These are phyloP conservation scores for Collybiopsis luxurians DNA, from an alignment of 768 basidiomycete species.

Conservation along the genomic window DNA sequence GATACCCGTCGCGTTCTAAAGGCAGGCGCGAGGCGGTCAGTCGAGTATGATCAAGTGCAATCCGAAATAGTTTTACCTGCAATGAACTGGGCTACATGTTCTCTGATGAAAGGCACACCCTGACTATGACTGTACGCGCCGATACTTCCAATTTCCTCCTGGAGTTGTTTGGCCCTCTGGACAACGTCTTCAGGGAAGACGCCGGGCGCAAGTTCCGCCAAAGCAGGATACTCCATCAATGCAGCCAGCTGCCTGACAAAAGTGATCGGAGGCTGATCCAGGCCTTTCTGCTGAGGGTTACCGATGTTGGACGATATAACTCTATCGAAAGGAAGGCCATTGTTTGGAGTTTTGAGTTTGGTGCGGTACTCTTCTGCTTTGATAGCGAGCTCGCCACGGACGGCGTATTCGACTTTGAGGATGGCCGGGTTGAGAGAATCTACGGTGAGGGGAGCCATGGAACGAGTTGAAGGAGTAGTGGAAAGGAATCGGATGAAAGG, in stretches of 20 bases:
- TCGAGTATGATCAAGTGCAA: not conserved
- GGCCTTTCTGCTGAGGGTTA: constrained; percentile 94
- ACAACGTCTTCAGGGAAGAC: constrained; percentile 87
- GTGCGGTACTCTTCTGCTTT: constrained; percentile 84
- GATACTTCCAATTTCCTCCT: constrained; percentile 82
- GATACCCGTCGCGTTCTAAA: constrained; percentile 83
- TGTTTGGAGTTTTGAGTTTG: constrained; percentile 54
- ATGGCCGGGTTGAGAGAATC: constrained; percentile 82
- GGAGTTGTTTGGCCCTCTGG: constrained; percentile 77
- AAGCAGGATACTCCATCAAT: constrained; percentile 86
- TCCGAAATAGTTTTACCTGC: constrained; percentile 28
- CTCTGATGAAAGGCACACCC: constrained; percentile 85
- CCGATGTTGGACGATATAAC: constrained; percentile 97
- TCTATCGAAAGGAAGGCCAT: constrained; percentile 72
- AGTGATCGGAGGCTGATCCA: constrained; percentile 91
- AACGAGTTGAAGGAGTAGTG: not conserved
- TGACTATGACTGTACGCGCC: constrained; percentile 97
- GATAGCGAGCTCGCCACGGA: constrained; percentile 95
- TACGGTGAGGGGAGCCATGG: constrained; percentile 59
- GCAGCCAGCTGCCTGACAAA: constrained; percentile 93
- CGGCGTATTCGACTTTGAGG: constrained; percentile 91
- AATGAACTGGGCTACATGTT: constrained; percentile 88
- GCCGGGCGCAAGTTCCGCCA: constrained; percentile 71
- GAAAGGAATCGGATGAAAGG: not conserved
- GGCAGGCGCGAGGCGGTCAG: constrained; percentile 23